Conservation (phyloP, 1,284 basidiomycete species). For the Meripilus lineatus region DNA sequence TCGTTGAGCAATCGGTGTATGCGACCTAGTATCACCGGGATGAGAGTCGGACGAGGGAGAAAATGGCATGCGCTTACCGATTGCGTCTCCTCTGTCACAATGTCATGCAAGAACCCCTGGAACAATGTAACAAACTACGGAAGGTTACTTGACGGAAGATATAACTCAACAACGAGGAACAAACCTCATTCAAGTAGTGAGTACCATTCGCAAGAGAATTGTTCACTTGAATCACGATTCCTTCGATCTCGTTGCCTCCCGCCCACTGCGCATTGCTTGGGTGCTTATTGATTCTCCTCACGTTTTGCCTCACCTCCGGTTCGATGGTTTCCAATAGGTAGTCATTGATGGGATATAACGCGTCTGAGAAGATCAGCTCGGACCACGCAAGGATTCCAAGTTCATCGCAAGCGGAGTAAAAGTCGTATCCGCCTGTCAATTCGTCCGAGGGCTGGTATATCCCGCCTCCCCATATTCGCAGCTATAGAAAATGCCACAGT, state of each 20-base stretch:
- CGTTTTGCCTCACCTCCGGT: constrained; percentile 55
- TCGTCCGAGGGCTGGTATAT: constrained; percentile 32
- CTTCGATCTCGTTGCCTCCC: constrained; percentile 59
- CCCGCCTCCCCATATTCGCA: constrained; percentile 57
- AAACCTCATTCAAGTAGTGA: constrained; percentile 46
- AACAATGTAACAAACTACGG: constrained; percentile 45
- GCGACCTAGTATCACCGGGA: constrained; percentile 38
- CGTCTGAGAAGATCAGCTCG: constrained; percentile 60
- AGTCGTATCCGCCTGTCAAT: constrained; percentile 47
- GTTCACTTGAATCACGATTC: constrained; percentile 41
- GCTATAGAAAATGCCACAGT: constrained; percentile 25
- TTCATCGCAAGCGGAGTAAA: constrained; percentile 58
- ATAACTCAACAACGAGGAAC: neutral
- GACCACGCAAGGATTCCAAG: constrained; percentile 63
- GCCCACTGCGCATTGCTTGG: constrained; percentile 60
- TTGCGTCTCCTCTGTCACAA: constrained; percentile 44
- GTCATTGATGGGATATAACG: constrained; percentile 50
- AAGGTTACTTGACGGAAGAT: neutral
- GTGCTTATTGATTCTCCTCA: constrained; percentile 49
- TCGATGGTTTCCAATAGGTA: constrained; percentile 49
- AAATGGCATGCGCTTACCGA: constrained; percentile 33
- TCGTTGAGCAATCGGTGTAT: constrained; percentile 62
- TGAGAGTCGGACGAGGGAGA: too few relatives aligned
- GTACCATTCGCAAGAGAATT: constrained; percentile 33
- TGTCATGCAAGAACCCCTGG: constrained; percentile 47